Evolutionary conservation across 2,329 filamentous ascomycete species (phyloP).

Genomic region (Ascochyta fabae): DNA sequence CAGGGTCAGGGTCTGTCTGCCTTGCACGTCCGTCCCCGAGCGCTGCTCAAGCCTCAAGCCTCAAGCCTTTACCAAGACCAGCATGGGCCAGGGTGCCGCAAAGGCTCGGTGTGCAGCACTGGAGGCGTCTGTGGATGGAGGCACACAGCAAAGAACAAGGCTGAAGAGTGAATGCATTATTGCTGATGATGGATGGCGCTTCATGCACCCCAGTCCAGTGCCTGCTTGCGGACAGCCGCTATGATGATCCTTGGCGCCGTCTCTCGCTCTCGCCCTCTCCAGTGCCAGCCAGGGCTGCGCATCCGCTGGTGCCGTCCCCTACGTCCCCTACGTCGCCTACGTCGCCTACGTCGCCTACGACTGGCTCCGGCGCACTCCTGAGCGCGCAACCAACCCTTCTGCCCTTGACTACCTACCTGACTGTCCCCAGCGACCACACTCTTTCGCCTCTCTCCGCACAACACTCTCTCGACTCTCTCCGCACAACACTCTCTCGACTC

Average conservation of each 20-base stretch:
- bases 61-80: conserved; percentile 7
- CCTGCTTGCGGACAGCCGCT: conserved; percentile 4
- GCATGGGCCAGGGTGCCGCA: conserved; percentile 3
- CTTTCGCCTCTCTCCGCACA: conserved; percentile 12
- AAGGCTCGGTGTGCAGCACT: neutral
- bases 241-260: conserved; percentile 6
- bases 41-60: conserved; percentile 6
- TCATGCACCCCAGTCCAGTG: conserved; percentile 4
- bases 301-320: conserved; percentile 8
- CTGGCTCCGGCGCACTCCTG: neutral
- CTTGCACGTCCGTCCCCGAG: neutral
- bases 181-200: neutral
- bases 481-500: conserved; percentile 12
- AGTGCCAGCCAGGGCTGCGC: conserved; percentile 7
- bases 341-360: no score
- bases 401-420: neutral
- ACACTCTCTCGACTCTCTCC: conserved; percentile 15
- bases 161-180: neutral
- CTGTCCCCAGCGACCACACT: neutral
- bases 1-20: conserved; percentile 9
- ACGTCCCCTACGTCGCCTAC: neutral
- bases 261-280: neutral
- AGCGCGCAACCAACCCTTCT: conserved; percentile 3
- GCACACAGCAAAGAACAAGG: neutral
- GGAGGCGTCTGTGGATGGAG: neutral